phyloP scores from a whole-genome alignment of 495 filamentous ascomycete genomes.

The Geoglossum glabrum region DNA sequence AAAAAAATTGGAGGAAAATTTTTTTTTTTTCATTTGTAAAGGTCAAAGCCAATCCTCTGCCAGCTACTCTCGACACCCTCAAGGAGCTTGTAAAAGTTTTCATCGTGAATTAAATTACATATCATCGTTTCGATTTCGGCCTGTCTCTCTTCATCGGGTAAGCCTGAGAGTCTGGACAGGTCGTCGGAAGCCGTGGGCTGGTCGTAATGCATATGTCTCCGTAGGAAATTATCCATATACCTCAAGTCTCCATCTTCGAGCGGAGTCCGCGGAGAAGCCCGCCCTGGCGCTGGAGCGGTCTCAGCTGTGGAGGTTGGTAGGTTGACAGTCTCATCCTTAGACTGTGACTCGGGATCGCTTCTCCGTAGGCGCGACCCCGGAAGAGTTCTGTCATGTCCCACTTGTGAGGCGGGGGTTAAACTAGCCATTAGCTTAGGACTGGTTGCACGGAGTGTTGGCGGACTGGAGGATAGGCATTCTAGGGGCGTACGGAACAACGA shows the following conservation, averaged over 20 bases:
- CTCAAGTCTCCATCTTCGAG: background rate
- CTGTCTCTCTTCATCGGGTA: slow-evolving; percentile 15
- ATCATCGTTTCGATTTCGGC: slow-evolving; percentile 22
- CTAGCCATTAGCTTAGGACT: background rate
- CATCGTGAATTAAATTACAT: slow-evolving; percentile 20
- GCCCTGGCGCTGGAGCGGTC: background rate
- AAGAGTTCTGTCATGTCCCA: background rate
- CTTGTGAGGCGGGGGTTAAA: background rate
- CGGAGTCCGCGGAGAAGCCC: background rate
- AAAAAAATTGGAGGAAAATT: too few relatives aligned
- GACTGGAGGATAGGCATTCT: background rate
- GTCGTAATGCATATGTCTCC: background rate
- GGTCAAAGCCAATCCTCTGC: slow-evolving; percentile 21
- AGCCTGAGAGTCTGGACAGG: background rate
- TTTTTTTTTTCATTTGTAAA: background rate
- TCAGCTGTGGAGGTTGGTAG: background rate
- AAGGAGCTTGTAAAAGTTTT: slow-evolving; percentile 22
- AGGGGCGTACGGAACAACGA: background rate
- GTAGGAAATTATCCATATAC: background rate
- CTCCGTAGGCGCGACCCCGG: background rate
- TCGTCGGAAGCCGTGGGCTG: background rate
- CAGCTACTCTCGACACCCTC: slow-evolving; percentile 22
- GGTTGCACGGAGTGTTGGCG: background rate
- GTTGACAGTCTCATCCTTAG: background rate
- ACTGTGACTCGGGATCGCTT: background rate